Percentiles rank a stretch among this genome's conserved stretches.
phyloP scores from a whole-genome alignment of 1,284 basidiomycete genomes.

The Cystobasidium slooffiae region DNA sequence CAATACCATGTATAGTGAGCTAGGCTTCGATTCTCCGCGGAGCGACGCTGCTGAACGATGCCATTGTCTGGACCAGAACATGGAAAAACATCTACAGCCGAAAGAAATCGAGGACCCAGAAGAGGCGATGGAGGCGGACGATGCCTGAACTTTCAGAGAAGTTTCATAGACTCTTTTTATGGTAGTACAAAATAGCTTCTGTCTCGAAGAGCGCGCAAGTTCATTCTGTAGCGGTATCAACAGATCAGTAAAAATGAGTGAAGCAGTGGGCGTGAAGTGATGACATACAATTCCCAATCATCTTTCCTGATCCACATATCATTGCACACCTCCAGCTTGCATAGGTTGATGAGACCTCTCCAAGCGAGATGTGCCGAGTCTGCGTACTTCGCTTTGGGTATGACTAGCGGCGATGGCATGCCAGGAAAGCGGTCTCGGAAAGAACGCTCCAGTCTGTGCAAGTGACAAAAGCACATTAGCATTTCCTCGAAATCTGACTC shows the following conservation, averaged over 20 bases:
- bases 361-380: conserved; percentile 87
- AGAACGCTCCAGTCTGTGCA: conserved; percentile 30
- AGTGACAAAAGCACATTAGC: conserved; percentile 28
- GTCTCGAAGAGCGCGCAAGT: conserved; percentile 34
- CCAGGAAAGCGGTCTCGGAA: conserved; percentile 44
- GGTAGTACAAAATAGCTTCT: conserved; percentile 36
- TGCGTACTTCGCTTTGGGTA: conserved; percentile 89
- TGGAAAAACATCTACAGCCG: conserved; percentile 6
- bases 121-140: too few relatives aligned
- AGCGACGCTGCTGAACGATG: too few relatives aligned
- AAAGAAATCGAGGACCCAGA: too few relatives aligned
- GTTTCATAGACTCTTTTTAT: neutral
- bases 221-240: conserved; percentile 10
- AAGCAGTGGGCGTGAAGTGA: neutral
- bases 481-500: neutral
- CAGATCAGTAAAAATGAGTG: neutral
- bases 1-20: conserved; percentile 17
- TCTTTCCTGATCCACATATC: conserved; percentile 85
- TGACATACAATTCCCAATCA: conserved; percentile 71
- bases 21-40: neutral
- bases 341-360: conserved; percentile 94
- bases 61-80: neutral
- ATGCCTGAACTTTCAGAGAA: neutral
- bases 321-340: conserved; percentile 82
- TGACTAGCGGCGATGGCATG: conserved; percentile 66